Conservation (phyloP, 768 basidiomycete genomes). For the Cubamyces sp. region DNA sequence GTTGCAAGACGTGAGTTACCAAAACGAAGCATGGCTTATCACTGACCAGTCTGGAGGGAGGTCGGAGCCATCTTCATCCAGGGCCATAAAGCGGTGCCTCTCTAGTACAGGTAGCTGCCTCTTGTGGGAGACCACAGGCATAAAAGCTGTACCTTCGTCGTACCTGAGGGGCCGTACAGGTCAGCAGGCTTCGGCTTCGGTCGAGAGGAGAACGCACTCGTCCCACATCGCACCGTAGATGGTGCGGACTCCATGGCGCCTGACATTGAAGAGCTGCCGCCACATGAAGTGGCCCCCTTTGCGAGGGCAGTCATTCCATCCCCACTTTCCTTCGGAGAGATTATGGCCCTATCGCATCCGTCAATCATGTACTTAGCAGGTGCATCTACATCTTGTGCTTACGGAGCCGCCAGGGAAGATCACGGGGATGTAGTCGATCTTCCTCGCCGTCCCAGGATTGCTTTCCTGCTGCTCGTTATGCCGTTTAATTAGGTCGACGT, state of each 20-base stretch:
- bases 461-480: constrained; percentile 45
- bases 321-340: constrained; percentile 70
- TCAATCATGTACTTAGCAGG: not conserved
- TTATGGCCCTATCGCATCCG: constrained; percentile 60
- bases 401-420: constrained; percentile 84
- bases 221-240: constrained; percentile 92
- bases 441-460: constrained; percentile 37
- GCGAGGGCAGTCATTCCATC: constrained; percentile 70
- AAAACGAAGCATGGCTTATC: not conserved
- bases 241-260: constrained; percentile 58
- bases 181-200: constrained; percentile 1
- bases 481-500: constrained; percentile 60
- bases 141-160: constrained; percentile 83
- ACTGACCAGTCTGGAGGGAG: constrained; percentile 80
- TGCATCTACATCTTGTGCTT: constrained; percentile 35
- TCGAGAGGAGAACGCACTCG: constrained; percentile 48
- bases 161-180: constrained; percentile 50
- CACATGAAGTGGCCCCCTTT: constrained; percentile 80
- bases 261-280: constrained; percentile 75
- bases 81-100: constrained; percentile 63
- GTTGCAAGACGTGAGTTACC: constrained; percentile 7
- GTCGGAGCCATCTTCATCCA: constrained; percentile 79
- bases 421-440: constrained; percentile 83
- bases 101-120: constrained; percentile 63
- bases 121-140: constrained; percentile 69